Percentiles rank a stretch among this genome's conserved stretches.
Conservation (phyloP, 2,329 filamentous ascomycete genomes). For the Sphaceloma murrayae region DNA sequence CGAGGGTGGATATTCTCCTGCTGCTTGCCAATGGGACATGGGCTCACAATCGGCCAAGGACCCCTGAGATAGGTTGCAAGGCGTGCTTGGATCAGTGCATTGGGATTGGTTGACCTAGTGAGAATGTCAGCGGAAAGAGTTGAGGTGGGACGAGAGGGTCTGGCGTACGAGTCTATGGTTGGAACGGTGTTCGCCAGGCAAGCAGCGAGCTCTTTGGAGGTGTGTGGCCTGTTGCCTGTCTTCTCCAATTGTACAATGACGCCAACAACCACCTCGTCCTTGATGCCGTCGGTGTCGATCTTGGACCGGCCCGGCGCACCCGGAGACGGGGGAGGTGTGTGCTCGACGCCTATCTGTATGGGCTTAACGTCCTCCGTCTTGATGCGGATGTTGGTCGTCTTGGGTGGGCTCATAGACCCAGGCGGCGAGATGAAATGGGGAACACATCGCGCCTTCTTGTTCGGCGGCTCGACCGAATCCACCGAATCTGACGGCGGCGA, state of each 20-base stretch:
- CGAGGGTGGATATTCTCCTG: constrained; percentile 85
- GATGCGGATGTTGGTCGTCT: constrained; percentile 36
- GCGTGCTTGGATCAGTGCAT: constrained; percentile 88
- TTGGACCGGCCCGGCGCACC: constrained; percentile 42
- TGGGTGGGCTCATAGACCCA: constrained; percentile 35
- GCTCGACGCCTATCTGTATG: constrained; percentile 43
- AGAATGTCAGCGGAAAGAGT: constrained; percentile 27
- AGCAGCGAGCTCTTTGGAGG: constrained; percentile 85
- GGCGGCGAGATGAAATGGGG: constrained; percentile 27
- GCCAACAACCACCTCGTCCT: constrained; percentile 89
- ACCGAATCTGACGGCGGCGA: constrained; percentile 54
- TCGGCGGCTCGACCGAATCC: constrained; percentile 46
- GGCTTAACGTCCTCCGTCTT: constrained; percentile 42
- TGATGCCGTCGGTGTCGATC: constrained; percentile 73
- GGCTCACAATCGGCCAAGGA: constrained; percentile 62
- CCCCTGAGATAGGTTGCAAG: constrained; percentile 85
- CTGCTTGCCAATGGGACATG: constrained; percentile 86
- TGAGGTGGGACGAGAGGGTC: constrained; percentile 17
- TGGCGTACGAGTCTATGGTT: constrained; percentile 81
- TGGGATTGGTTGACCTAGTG: constrained; percentile 81
- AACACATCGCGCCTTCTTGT: constrained; percentile 41
- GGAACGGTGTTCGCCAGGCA: constrained; percentile 66
- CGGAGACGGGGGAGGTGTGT: constrained; percentile 74
- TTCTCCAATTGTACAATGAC: constrained; percentile 81
- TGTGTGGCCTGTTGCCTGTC: constrained; percentile 82